Evolutionary conservation across 2,329 filamentous ascomycete species (phyloP).

Genomic region (Rhexocercosporidium sp.): DNA sequence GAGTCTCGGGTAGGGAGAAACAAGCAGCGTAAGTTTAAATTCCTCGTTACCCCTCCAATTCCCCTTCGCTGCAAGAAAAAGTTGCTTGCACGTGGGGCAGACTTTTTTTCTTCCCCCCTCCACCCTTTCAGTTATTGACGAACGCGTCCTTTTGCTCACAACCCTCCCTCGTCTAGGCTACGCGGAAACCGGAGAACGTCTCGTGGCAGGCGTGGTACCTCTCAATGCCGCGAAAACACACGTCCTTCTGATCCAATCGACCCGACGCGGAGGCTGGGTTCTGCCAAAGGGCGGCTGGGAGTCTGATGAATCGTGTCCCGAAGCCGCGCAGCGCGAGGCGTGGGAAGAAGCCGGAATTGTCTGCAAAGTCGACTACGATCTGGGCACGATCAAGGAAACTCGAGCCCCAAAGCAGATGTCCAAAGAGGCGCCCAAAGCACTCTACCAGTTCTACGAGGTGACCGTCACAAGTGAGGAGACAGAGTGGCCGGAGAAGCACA

Average conservation of each 20-base stretch:
- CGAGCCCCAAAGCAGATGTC: slow-evolving; percentile 77
- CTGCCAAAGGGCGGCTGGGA: slow-evolving; percentile 98
- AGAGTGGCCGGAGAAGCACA: slow-evolving; percentile 93
- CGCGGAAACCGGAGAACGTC: slow-evolving; percentile 86
- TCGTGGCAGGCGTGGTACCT: slow-evolving; percentile 94
- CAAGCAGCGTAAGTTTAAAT: slow-evolving; percentile 76
- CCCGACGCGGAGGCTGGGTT: slow-evolving; percentile 90
- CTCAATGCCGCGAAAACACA: slow-evolving; percentile 84
- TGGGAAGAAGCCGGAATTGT: slow-evolving; percentile 98
- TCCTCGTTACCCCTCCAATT: slow-evolving; percentile 23
- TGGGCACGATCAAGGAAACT: slow-evolving; percentile 86
- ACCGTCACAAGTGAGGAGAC: slow-evolving; percentile 84
- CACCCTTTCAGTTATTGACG: neutral
- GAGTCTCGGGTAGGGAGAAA: slow-evolving; percentile 77
- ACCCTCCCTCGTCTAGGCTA: slow-evolving; percentile 69
- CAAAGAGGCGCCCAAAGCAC: slow-evolving; percentile 63
- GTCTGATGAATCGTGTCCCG: slow-evolving; percentile 84
- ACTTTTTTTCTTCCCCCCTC: slow-evolving; percentile 25
- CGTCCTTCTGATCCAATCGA: slow-evolving; percentile 93
- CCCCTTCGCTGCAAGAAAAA: neutral
- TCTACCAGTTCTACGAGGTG: slow-evolving; percentile 85
- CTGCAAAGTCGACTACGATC: slow-evolving; percentile 81
- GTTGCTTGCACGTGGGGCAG: slow-evolving; percentile 25
- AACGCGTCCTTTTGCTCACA: slow-evolving; percentile 38
- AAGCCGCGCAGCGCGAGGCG: slow-evolving; percentile 87